These are phyloP conservation scores for Lablab purpureus DNA, from an alignment of 306 rosid species.

Conservation along the genomic window DNA sequence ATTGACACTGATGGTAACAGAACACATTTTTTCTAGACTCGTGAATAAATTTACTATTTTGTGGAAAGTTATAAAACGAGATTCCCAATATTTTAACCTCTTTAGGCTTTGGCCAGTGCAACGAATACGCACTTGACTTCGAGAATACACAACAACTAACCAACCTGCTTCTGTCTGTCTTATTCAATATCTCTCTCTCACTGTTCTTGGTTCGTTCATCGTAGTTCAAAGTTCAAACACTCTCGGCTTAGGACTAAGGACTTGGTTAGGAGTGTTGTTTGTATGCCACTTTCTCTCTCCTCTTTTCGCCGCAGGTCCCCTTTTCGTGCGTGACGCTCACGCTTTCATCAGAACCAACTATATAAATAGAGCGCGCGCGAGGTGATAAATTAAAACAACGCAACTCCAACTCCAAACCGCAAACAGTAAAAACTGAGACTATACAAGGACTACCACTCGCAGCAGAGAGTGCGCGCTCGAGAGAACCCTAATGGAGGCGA, in stretches of 20 bases:
- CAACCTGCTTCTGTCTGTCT: neutral
- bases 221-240: conserved; percentile 3
- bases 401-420: neutral
- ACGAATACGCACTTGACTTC: neutral
- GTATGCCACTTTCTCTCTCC: neutral
- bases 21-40: too few relatives aligned
- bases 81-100: neutral
- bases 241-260: neutral
- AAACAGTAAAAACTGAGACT: neutral
- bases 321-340: conserved; percentile 29
- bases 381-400: neutral
- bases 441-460: neutral
- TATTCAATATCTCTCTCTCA: neutral
- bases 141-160: neutral
- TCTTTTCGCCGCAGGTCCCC: neutral
- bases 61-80: too few relatives aligned
- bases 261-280: neutral
- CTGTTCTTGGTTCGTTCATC: neutral
- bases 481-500: conserved; percentile 58
- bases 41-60: too few relatives aligned
- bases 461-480: neutral
- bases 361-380: conserved; percentile 45
- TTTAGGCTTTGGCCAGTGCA: neutral
- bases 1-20: too few relatives aligned
- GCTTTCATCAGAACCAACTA: neutral